These are phyloP conservation scores for Fragilaria radians DNA, from an alignment of 108 stramenopile species.

Conservation along the genomic window DNA sequence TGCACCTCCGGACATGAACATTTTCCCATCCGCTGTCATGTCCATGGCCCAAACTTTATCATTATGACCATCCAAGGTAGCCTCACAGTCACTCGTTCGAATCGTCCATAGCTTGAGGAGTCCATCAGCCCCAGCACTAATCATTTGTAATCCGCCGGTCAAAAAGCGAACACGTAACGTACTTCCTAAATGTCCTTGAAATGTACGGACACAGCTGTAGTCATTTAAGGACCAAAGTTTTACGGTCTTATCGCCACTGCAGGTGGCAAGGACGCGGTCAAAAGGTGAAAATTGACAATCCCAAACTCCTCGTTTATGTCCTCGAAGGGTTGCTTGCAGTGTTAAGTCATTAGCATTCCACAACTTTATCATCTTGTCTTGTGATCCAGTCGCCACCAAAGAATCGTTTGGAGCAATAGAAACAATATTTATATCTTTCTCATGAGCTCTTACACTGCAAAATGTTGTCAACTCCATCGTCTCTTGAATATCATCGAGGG, in stretches of 20 bases:
- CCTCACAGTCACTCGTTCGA: slow-evolving; percentile 89
- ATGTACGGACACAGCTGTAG: slow-evolving; percentile 84
- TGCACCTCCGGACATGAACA: slow-evolving; percentile 83
- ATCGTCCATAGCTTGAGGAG: slow-evolving; percentile 94
- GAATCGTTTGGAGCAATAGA: slow-evolving; percentile 94
- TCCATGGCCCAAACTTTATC: slow-evolving; percentile 96
- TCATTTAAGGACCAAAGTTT: slow-evolving; percentile 92
- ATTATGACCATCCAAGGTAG: slow-evolving; percentile 85
- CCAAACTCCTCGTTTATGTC: slow-evolving; percentile 96
- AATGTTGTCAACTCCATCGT: slow-evolving; percentile 30
- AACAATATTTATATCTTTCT: slow-evolving; percentile 94
- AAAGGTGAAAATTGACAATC: slow-evolving; percentile 90
- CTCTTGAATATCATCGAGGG: slow-evolving; percentile 30
- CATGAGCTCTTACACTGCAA: slow-evolving; percentile 68
- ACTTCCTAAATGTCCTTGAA: slow-evolving; percentile 91
- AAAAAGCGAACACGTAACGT: slow-evolving; percentile 84
- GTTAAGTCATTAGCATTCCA: slow-evolving; percentile 81
- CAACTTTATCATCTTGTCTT: slow-evolving; percentile 91
- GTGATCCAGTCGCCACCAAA: slow-evolving; percentile 90
- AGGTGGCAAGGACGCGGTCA: slow-evolving; percentile 90
- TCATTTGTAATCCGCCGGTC: slow-evolving; percentile 71
- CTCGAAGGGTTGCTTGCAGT: slow-evolving; percentile 78
- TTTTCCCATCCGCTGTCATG: slow-evolving; percentile 45
- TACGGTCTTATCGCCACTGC: slow-evolving; percentile 90
- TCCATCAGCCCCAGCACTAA: slow-evolving; percentile 92